A percentile compares a stretch with the other conserved stretches of the same genome.
phyloP scores from a whole-genome alignment of 129 eudicot genomes.

The Centrapalus pauciflorus region DNA sequence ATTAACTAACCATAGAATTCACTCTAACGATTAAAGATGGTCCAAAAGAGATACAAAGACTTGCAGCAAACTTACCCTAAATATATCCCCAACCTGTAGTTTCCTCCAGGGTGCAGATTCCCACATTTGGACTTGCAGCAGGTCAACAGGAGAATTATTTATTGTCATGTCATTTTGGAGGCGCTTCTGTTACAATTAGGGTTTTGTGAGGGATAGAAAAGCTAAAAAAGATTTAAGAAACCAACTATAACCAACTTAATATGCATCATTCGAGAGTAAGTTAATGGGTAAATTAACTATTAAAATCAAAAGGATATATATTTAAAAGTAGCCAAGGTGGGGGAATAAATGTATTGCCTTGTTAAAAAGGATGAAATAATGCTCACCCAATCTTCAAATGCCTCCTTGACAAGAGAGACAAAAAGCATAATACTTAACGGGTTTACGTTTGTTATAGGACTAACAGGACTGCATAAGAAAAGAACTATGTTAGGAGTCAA shows the following conservation, averaged over 20 bases:
- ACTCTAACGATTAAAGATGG: neutral
- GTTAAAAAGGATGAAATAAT: neutral
- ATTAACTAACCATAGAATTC: constrained; percentile 10
- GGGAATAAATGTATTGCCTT: neutral
- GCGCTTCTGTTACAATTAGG: constrained; percentile 63
- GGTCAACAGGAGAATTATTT: constrained; percentile 69
- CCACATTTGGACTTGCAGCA: constrained; percentile 73
- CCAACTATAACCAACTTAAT: neutral
- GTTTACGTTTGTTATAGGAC: constrained; percentile 87
- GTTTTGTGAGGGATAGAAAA: constrained; percentile 2
- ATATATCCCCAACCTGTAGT: constrained; percentile 91
- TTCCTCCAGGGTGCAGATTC: too few species aligned
- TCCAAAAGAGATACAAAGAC: neutral
- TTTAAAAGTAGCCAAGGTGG: neutral
- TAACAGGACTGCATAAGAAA: constrained; percentile 85
- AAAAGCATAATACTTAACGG: constrained; percentile 85
- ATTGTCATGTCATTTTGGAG: constrained; percentile 81
- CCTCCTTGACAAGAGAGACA: constrained; percentile 89
- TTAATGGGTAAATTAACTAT: too few species aligned
- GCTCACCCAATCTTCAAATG: constrained; percentile 98
- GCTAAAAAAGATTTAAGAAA: neutral
- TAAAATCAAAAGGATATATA: neutral
- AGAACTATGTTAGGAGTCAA: constrained; percentile 15
- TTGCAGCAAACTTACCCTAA: constrained; percentile 50
- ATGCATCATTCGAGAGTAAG: too few species aligned